A percentile compares a stretch with the other conserved stretches of the same genome.
Conservation (phyloP, 352 stramenopile species). For the Pseudoperonospora humuli region DNA sequence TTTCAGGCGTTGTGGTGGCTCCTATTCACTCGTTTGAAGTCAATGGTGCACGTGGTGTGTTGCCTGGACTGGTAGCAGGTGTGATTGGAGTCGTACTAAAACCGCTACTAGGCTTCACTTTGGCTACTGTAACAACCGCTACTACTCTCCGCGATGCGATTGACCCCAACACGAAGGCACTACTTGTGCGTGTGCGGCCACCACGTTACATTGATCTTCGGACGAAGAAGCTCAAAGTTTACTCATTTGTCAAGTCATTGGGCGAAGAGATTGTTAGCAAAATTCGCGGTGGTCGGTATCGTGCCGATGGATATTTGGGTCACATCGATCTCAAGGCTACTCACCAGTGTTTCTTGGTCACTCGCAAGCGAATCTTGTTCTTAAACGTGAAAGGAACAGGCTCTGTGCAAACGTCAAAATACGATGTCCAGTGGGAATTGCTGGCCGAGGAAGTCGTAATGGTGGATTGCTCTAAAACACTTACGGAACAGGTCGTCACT, state of each 20-base stretch:
- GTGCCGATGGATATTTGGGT: conserved; percentile 70
- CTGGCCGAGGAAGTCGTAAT: conserved; percentile 73
- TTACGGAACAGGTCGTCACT: conserved; percentile 25
- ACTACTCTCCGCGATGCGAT: conserved; percentile 71
- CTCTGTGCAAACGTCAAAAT: conserved; percentile 41
- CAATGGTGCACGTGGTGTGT: conserved; percentile 63
- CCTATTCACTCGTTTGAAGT: conserved; percentile 80
- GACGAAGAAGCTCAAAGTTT: conserved; percentile 74
- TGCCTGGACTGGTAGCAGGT: conserved; percentile 71
- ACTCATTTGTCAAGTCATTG: conserved; percentile 84
- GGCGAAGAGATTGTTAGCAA: conserved; percentile 83
- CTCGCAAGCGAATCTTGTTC: conserved; percentile 71
- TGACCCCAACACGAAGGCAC: conserved; percentile 70
- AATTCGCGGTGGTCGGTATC: conserved; percentile 67
- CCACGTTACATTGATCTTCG: conserved; percentile 76
- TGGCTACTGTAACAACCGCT: conserved; percentile 64
- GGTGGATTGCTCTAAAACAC: conserved; percentile 45
- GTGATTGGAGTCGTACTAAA: conserved; percentile 79
- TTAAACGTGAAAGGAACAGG: conserved; percentile 53
- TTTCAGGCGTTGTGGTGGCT: conserved; percentile 76
- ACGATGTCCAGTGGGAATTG: conserved; percentile 76
- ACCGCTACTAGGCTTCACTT: conserved; percentile 65
- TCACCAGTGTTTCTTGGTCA: conserved; percentile 81
- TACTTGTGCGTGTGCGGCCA: conserved; percentile 67
- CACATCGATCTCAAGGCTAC: conserved; percentile 61